Evolutionary conservation across 192 early-diverging fungal species (phyloP).

Genomic region (Coemansia sp.): DNA sequence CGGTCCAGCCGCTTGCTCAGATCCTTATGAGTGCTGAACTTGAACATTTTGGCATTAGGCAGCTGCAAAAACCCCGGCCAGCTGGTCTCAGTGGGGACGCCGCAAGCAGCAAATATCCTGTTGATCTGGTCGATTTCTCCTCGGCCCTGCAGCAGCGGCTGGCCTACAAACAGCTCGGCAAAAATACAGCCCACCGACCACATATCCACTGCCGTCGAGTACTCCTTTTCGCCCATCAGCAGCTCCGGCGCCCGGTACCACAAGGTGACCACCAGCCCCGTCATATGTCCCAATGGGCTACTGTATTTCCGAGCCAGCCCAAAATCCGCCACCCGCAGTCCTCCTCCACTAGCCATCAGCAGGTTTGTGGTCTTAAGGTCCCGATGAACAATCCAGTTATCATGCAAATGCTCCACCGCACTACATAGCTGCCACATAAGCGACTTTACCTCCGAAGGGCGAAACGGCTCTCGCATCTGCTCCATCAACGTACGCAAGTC

Average conservation of each 20-base stretch:
- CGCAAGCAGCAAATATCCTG: constrained; percentile 84
- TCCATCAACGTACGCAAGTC: constrained; percentile 92
- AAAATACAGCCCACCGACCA: constrained; percentile 99
- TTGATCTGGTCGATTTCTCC: constrained; percentile 79
- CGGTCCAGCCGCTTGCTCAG: constrained; percentile 35
- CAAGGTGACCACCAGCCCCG: constrained; percentile 89
- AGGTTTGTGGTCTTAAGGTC: constrained; percentile 86
- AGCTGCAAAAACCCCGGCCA: constrained; percentile 73
- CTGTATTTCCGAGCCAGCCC: constrained; percentile 90
- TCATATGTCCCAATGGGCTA: constrained; percentile 74
- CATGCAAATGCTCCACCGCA: constrained; percentile 80
- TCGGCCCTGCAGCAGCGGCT: constrained; percentile 76
- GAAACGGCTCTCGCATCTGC: constrained; percentile 72
- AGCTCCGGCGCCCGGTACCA: constrained; percentile 98
- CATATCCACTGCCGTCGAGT: constrained; percentile 86
- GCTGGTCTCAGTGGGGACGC: constrained; percentile 73
- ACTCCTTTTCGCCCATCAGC: constrained; percentile 79
- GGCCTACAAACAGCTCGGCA: constrained; percentile 83
- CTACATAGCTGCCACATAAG: constrained; percentile 74
- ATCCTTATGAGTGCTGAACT: constrained; percentile 56
- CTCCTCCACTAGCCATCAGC: constrained; percentile 73
- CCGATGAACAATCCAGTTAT: constrained; percentile 88
- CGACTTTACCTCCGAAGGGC: constrained; percentile 82
- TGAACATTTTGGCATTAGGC: constrained; percentile 71
- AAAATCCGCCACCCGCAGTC: constrained; percentile 94